These are phyloP conservation scores for Paradendryphiella salina DNA, from an alignment of 2,329 filamentous ascomycete genomes.

Conservation along the genomic window DNA sequence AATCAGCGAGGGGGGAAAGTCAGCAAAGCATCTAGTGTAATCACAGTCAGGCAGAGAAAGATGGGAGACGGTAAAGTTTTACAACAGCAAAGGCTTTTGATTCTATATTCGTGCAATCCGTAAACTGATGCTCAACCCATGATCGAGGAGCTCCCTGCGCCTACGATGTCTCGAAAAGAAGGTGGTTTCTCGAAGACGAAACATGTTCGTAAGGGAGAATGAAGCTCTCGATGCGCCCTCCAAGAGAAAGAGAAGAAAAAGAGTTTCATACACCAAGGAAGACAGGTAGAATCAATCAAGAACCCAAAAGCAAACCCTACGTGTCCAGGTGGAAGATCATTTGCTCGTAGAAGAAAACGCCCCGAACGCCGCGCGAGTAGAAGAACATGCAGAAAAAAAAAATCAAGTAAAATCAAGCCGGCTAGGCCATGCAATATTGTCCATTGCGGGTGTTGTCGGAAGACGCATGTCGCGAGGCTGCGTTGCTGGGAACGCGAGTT, in stretches of 20 bases:
- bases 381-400: not conserved
- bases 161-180: slow-evolving; percentile 22
- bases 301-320: not conserved
- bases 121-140: slow-evolving; percentile 40
- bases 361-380: not conserved
- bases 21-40: not conserved
- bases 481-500: slow-evolving; percentile 28
- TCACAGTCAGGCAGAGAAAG: not conserved
- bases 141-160: slow-evolving; percentile 38
- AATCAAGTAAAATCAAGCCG: not conserved
- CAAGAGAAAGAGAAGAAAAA: not conserved
- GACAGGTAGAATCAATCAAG: not conserved
- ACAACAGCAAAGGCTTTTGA: not conserved
- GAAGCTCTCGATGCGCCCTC: slow-evolving; percentile 1
- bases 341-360: slow-evolving; percentile 1
- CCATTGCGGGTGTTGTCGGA: slow-evolving; percentile 19
- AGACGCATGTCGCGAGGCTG: slow-evolving; percentile 15
- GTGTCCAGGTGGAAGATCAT: not conserved
- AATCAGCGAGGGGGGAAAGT: not conserved
- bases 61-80: not conserved
- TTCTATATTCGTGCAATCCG: slow-evolving; percentile 11
- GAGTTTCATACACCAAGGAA: not conserved
- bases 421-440: slow-evolving; percentile 19
- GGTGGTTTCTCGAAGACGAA: slow-evolving; percentile 8
- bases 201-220: slow-evolving; percentile 7